Evolutionary conservation across 352 stramenopile genomes (phyloP), one percentile per base, ranked within the genome.

Genomic region (Phytophthora pini): DNA sequence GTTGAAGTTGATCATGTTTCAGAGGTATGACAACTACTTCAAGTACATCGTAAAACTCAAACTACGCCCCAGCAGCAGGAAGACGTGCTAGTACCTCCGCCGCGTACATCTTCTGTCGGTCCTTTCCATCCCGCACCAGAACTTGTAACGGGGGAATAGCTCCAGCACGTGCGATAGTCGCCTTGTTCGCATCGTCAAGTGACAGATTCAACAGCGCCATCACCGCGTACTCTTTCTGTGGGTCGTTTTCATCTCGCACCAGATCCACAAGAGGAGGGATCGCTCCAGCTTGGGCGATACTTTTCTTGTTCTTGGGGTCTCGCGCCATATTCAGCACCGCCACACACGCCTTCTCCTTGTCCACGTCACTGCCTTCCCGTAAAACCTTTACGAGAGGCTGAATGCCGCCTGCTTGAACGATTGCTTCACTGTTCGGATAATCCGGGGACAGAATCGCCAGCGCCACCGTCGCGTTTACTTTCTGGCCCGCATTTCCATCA

Each of bases 1-100:
- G 41, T 68, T 68, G 60, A 62, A 56, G 51, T 62, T 0, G 40
- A 65, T 53, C 48, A 27, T 20, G 20, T 65, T 60, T 6, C 22
- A 45, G 26, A 50, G 56, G 40, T 13, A 34, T 34, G 11, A 34
- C 31, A 2, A 34, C 6, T 34, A 34, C 29, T 34, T 10, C 6
- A 10, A 11, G 8, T 34, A 31, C 27, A 17, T 31, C 27, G 27
- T 31, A 31, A 31, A 31, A 31, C 3, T 34, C 31, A 34, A 36
- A 12, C 17, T 50, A 50, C 13, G 44, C 44, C 11, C 44, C 44
- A 20, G 44, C 4, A 7, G 20, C 44, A 17, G 31, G 48, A 4
- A 55, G 22, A 40, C 17, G 9, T 41, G 31, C n/a, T 5, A 55
- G n/a, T 31, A 15, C 17, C 0, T 55, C 31, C 6, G 24, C 26